A percentile compares a stretch with the other conserved stretches of the same genome.
Conservation (phyloP, 768 basidiomycete genomes). For the Clathrus columnatus region DNA sequence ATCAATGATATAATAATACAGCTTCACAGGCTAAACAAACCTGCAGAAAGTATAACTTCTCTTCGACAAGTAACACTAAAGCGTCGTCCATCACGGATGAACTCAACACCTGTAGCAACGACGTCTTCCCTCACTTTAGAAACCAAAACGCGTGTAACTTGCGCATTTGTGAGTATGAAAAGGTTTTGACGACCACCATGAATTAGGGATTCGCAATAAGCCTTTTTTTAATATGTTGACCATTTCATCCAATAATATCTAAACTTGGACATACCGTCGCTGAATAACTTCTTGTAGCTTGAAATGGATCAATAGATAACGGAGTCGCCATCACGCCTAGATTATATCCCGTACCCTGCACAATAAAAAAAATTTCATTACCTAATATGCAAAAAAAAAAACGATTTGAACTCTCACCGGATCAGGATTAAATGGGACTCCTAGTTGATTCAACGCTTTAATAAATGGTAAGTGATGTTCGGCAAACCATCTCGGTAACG, state of each 20-base stretch:
- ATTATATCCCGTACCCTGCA: constrained; percentile 16
- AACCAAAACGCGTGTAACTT: not conserved
- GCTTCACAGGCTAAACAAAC: not conserved
- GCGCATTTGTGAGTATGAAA: constrained; percentile 3
- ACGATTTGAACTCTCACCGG: not conserved
- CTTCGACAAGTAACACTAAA: constrained; percentile 5
- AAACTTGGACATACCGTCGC: constrained; percentile 19
- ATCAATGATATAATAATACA: not conserved
- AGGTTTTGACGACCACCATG: constrained; percentile 4
- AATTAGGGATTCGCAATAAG: constrained; percentile 2
- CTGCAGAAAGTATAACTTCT: constrained; percentile 1
- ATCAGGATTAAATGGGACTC: constrained; percentile 15
- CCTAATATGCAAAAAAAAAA: constrained; percentile 1
- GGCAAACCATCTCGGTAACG: constrained; percentile 7
- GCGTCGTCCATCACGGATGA: not conserved
- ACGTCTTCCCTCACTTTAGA: not conserved
- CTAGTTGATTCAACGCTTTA: constrained; percentile 12
- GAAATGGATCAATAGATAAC: constrained; percentile 14
- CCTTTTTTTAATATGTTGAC: not conserved
- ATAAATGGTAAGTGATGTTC: constrained; percentile 6
- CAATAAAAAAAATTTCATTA: not conserved
- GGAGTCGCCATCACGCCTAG: constrained; percentile 13
- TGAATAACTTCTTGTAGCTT: constrained; percentile 14
- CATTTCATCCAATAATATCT: constrained; percentile 15
- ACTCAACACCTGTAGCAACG: constrained; percentile 4